Evolutionary conservation across 306 rosid species (phyloP), one percentile per base, ranked within the genome.

Genomic region (Sechiopsis laciniata): DNA sequence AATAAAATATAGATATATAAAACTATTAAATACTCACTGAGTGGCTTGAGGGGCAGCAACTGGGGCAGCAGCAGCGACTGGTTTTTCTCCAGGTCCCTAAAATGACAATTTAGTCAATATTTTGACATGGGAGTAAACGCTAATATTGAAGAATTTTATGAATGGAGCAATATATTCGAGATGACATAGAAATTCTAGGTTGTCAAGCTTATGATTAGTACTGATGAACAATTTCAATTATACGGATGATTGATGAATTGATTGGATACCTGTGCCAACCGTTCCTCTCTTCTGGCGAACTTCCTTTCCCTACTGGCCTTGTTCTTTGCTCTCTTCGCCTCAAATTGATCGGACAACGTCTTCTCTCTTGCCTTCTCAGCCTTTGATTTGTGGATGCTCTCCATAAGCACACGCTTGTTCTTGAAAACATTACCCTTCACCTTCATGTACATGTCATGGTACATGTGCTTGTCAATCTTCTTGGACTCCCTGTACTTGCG

Each of bases 341-440:
- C 98, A 63, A 93, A 90, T 79, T 93, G 98, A 59, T 93, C 98
- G 42, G 94, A 86, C 71, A 93, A 57, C 4, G 98, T 87, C 96
- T 93, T 93, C 83, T 93, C 98, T 73, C 98, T 88, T 1, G 96
- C 97, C 87, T 90, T 93, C 85, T 93, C 98, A 32, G 98, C 98
- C 84, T 93, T 93, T 2, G 97, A 87, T 79, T 90, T 93, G 83
- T 93, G 97, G 10, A 93, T 93, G 85, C 97, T 93, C 84, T 93
- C 98, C 98, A 93, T 93, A 0, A 93, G 79, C 68, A 93, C 98
- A 64, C 98, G 89, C 75, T 93, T 93, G 79, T 93, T 93, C 89
- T 93, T 93, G 81, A 90, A 93, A 21, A 90, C 98, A 46, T 93
- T 93, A 86, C 98, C 98, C 90, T 93, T 93, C 0, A 93, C 98